Percentiles rank a stretch among this genome's conserved stretches.
Evolutionary conservation across 441 rosid genomes (phyloP).

Genomic region (Mallotus repandus): DNA sequence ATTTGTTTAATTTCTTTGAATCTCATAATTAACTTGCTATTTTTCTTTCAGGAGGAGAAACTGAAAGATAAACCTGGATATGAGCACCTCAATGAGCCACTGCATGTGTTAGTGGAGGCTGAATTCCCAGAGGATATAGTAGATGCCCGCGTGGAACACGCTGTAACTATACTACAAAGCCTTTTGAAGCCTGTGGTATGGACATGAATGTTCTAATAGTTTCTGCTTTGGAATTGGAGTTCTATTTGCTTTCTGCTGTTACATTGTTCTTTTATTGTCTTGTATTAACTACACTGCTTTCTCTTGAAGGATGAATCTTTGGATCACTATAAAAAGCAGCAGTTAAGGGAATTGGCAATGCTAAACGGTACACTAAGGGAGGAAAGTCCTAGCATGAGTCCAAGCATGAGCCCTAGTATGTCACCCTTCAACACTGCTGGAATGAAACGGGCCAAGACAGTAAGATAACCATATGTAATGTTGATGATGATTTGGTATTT

Average conservation of each 20-base stretch:
- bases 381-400: slow-evolving; percentile 88
- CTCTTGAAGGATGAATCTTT: slow-evolving; percentile 75
- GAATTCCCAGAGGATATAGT: slow-evolving; percentile 83
- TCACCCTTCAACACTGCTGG: slow-evolving; percentile 77
- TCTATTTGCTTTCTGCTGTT: slow-evolving; percentile 7
- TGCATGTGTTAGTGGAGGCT: slow-evolving; percentile 89
- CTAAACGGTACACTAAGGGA: slow-evolving; percentile 86
- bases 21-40: slow-evolving; percentile 4
- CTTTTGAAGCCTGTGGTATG: slow-evolving; percentile 93
- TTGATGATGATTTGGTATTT: slow-evolving; percentile 10
- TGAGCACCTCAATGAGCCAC: slow-evolving; percentile 86
- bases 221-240: neutral
- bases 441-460: slow-evolving; percentile 92
- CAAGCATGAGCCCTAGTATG: slow-evolving; percentile 89
- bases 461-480: slow-evolving; percentile 36
- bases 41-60: slow-evolving; percentile 68
- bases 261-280: slow-evolving; percentile 10
- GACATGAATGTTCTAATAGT: neutral
- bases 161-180: slow-evolving; percentile 66
- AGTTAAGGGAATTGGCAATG: slow-evolving; percentile 82
- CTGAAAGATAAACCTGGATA: slow-evolving; percentile 94
- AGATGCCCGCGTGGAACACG: slow-evolving; percentile 69
- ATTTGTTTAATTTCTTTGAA: neutral
- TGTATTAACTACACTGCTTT: slow-evolving; percentile 15
- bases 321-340: slow-evolving; percentile 91